A percentile compares a stretch with the other conserved stretches of the same genome.
These are phyloP conservation scores for Heterobasidion annosum DNA, from an alignment of 1,284 basidiomycete species.

Conservation along the genomic window DNA sequence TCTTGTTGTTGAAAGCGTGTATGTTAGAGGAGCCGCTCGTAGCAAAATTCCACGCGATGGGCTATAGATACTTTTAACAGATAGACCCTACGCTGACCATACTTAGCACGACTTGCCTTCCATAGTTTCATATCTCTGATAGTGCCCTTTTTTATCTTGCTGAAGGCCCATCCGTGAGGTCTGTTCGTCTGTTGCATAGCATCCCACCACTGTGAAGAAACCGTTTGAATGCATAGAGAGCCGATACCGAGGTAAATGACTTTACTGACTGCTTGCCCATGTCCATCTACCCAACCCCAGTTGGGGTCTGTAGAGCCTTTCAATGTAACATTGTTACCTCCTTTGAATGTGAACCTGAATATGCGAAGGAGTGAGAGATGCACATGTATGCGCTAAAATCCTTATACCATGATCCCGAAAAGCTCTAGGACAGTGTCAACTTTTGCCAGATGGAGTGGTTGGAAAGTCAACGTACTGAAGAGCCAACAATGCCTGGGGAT, in stretches of 20 bases:
- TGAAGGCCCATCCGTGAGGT: constrained; percentile 46
- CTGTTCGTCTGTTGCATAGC: constrained; percentile 42
- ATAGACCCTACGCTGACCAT: not conserved
- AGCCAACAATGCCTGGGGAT: constrained; percentile 9
- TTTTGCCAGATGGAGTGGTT: not conserved
- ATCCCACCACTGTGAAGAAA: constrained; percentile 46
- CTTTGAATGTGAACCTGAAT: constrained; percentile 39
- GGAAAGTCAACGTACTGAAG: constrained; percentile 25
- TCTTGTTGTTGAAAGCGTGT: constrained; percentile 45
- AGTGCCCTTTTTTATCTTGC: constrained; percentile 40
- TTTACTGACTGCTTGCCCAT: constrained; percentile 42
- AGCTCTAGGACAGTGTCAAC: constrained; percentile 21
- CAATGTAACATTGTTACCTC: constrained; percentile 50
- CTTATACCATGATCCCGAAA: constrained; percentile 37
- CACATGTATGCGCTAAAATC: not conserved
- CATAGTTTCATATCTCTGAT: constrained; percentile 51
- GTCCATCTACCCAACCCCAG: constrained; percentile 54
- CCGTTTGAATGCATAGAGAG: not conserved
- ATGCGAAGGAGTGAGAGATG: not conserved
- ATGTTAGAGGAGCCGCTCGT: constrained; percentile 40
- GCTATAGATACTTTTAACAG: constrained; percentile 20
- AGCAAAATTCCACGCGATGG: constrained; percentile 50
- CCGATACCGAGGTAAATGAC: not conserved
- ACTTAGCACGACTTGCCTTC: constrained; percentile 31
- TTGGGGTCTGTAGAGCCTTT: constrained; percentile 40